Conservation (phyloP, 345 rosid genomes). For the Draba incana region DNA sequence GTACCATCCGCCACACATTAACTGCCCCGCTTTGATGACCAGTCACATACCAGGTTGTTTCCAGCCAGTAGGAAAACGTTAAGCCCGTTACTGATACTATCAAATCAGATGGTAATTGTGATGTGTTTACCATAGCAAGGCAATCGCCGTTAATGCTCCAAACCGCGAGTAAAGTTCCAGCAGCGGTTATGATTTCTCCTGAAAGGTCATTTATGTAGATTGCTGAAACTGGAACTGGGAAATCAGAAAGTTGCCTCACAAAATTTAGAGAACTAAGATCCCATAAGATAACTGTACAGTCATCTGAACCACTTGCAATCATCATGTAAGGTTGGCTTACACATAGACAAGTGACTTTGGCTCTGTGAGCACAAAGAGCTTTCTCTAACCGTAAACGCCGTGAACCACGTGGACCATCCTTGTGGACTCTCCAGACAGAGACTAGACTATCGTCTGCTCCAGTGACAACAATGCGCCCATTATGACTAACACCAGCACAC, state of each 20-base stretch:
- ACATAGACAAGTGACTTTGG: constrained; percentile 73
- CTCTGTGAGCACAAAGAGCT: constrained; percentile 74
- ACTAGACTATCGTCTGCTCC: constrained; percentile 88
- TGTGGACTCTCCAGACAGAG: constrained; percentile 84
- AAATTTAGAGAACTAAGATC: constrained; percentile 83
- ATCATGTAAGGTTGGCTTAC: constrained; percentile 97
- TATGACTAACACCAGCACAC: constrained; percentile 79
- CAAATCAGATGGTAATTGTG: constrained; percentile 83
- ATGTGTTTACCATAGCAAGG: constrained; percentile 74
- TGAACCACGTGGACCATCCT: constrained; percentile 58
- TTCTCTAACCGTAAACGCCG: constrained; percentile 62
- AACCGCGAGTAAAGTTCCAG: constrained; percentile 80
- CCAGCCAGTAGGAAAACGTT: constrained; percentile 81
- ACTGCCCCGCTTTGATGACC: constrained; percentile 96
- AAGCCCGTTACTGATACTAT: constrained; percentile 77
- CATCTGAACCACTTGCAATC: constrained; percentile 91
- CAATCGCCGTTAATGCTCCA: constrained; percentile 98
- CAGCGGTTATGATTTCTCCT: constrained; percentile 85
- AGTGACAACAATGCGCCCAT: constrained; percentile 78
- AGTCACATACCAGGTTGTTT: constrained; percentile 83
- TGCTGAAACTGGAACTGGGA: constrained; percentile 76
- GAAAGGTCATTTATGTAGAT: constrained; percentile 81
- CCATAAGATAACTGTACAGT: constrained; percentile 85
- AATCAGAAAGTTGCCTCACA: constrained; percentile 76
- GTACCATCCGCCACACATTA: constrained; percentile 90